Evolutionary conservation across 1,139 yeast genomes (phyloP), one percentile per base, ranked within the genome.

Genomic region (Wickerhamomyces sp.): DNA sequence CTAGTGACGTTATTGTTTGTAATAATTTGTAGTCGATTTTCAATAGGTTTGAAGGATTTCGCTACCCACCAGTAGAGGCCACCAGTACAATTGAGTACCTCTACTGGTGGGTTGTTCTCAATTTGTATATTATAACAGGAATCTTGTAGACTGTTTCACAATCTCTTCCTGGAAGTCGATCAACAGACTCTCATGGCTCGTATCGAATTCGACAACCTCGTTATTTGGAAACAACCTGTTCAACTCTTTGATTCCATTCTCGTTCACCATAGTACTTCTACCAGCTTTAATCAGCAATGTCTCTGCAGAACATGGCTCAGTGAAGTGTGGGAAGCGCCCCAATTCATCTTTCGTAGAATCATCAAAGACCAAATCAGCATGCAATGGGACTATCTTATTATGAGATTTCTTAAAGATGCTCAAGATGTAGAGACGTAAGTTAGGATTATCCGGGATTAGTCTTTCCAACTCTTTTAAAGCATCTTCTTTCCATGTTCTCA

Each of bases 141-240:
- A 27, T 11, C 16, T 7, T 6, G 12, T 8, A 7, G 20, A 11
- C 12, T 10, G 16, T n/a, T 26, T 12, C 5, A 26, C 7, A 12
- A 80, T 42, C 58, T 57, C 35, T 23, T 49, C 22, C 46, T 47
- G 28, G 37, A 26, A 28, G n/a, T 28, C 25, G 2, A 28, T n/a
- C 25, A 28, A 7, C 3, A 28, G 17, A 21, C 25, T 28, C n/a
- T 28, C 31, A 28, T 28, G 31, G 13, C 16, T 16, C 8, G 31
- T 20, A n/a, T 28, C 26, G 16, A 15, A 15, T 3, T 21, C 25
- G 7, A 21, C 5, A 3, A 28, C 14, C 5, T 16, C 6, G 16
- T 28, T 15, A n/a, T 28, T 28, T 16, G 31, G 31, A 16, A 28
- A 28, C 5, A 28, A n/a, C 8, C 17, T 9, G 16, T 28, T n/a